These are phyloP conservation scores for Globisporangium cederbergense DNA, from an alignment of 352 stramenopile species.

Conservation along the genomic window DNA sequence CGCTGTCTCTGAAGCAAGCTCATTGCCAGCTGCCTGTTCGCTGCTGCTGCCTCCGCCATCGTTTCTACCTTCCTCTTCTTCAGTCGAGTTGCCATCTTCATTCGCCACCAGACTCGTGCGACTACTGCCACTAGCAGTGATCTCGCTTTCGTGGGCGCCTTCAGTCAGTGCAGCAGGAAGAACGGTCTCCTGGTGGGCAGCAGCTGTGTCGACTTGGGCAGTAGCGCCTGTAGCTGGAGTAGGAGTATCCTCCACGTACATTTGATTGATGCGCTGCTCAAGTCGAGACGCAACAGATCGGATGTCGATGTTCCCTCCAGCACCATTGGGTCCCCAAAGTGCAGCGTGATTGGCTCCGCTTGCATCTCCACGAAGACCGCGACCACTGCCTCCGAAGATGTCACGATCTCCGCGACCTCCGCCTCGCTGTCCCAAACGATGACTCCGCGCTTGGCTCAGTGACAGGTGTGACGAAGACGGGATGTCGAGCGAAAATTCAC, in stretches of 20 bases:
- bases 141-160: conserved; percentile 29
- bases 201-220: not conserved
- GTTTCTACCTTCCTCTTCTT: conserved; percentile 16
- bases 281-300: conserved; percentile 70
- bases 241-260: conserved; percentile 36
- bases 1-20: conserved; percentile 47
- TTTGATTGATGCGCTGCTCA: conserved; percentile 65
- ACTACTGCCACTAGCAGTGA: conserved; percentile 30
- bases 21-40: conserved; percentile 23
- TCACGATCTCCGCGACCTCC: conserved; percentile 50
- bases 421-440: conserved; percentile 34
- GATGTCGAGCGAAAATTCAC: conserved; percentile 81
- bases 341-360: conserved; percentile 20
- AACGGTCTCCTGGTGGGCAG: not conserved
- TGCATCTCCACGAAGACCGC: conserved; percentile 33
- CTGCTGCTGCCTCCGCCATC: conserved; percentile 1
- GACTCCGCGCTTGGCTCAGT: conserved; percentile 25
- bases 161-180: not conserved
- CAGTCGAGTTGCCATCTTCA: conserved; percentile 6
- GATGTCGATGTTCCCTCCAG: conserved; percentile 46
- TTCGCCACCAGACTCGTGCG: conserved; percentile 17
- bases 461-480: conserved; percentile 41
- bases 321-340: conserved; percentile 36
- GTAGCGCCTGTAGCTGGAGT: conserved; percentile 10
- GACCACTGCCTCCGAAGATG: conserved; percentile 38